Conservation (phyloP, 306 rosid species). For the Oemleria cerasiformis region DNA sequence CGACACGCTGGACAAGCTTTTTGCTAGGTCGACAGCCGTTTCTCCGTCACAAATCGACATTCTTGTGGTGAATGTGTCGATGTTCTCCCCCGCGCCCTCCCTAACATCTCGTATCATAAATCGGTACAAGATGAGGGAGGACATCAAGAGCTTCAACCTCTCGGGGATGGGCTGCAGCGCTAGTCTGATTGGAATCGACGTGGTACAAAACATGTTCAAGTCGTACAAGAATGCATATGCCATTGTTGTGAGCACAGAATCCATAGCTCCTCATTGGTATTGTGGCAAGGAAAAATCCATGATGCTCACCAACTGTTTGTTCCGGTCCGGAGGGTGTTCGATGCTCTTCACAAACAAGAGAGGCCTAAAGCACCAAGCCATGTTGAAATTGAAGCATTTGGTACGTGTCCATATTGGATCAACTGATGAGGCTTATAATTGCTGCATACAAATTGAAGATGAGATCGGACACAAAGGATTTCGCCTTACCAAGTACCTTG, state of each 20-base stretch:
- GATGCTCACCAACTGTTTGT: conserved; percentile 82
- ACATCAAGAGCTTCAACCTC: conserved; percentile 59
- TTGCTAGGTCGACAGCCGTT: conserved; percentile 25
- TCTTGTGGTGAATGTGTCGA: conserved; percentile 72
- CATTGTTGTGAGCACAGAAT: conserved; percentile 75
- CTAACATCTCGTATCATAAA: conserved; percentile 62
- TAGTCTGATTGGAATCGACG: conserved; percentile 59
- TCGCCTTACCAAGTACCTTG: conserved; percentile 58
- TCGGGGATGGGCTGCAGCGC: conserved; percentile 94
- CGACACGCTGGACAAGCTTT: conserved; percentile 63
- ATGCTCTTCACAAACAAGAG: conserved; percentile 68
- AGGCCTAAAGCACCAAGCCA: conserved; percentile 38
- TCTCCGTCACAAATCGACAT: conserved; percentile 61
- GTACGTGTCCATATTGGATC: conserved; percentile 69
- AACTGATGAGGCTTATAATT: conserved; percentile 66
- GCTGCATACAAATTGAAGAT: conserved; percentile 76
- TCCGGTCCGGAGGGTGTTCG: conserved; percentile 70
- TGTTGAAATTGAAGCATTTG: conserved; percentile 54
- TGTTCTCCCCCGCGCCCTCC: conserved; percentile 74
- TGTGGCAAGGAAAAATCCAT: conserved; percentile 63
- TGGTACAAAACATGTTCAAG: conserved; percentile 67
- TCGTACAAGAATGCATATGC: conserved; percentile 40
- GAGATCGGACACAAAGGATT: conserved; percentile 63
- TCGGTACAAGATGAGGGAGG: conserved; percentile 71
- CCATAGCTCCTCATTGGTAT: conserved; percentile 79